Evolutionary conservation across 495 filamentous ascomycete species (phyloP).

Genomic region (Chlorociboria aeruginascens): DNA sequence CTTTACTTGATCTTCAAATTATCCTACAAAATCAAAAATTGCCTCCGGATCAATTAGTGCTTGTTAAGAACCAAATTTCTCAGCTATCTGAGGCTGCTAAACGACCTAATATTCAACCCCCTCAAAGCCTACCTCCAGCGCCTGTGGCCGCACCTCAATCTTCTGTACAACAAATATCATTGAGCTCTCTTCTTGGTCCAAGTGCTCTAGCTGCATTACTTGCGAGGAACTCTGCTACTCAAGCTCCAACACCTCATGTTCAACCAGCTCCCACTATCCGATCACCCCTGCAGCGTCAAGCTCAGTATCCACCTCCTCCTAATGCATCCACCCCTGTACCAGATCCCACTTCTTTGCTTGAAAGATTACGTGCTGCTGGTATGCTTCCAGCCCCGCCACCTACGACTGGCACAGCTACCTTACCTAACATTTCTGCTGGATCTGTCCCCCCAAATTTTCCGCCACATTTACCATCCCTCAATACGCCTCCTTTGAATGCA

Average conservation of each 20-base stretch:
- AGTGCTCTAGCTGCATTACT: slow-evolving; percentile 39
- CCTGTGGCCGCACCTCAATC: slow-evolving; percentile 15
- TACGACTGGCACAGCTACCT: slow-evolving; percentile 15
- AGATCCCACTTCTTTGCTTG: slow-evolving; percentile 30
- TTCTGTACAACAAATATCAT: slow-evolving; percentile 24
- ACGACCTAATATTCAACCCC: slow-evolving; percentile 6
- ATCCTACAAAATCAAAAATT: slow-evolving; percentile 70
- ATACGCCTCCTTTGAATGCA: slow-evolving; percentile 6
- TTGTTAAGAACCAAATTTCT: slow-evolving; percentile 68
- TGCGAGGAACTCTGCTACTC: slow-evolving; percentile 31
- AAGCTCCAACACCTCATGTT: slow-evolving; percentile 29
- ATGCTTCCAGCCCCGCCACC: slow-evolving; percentile 25
- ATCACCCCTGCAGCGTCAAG: slow-evolving; percentile 25
- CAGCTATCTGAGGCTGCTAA: slow-evolving; percentile 38
- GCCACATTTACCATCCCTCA: slow-evolving; percentile 8
- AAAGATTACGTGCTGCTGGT: slow-evolving; percentile 37
- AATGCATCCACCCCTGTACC: slow-evolving; percentile 20
- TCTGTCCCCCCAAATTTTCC: slow-evolving; percentile 1
- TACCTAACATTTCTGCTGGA: not conserved
- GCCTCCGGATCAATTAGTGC: slow-evolving; percentile 64
- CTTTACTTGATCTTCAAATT: slow-evolving; percentile 72
- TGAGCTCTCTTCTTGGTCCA: slow-evolving; percentile 40
- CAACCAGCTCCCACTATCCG: slow-evolving; percentile 24
- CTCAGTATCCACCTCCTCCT: slow-evolving; percentile 20
- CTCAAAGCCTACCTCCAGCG: slow-evolving; percentile 16